phyloP scores from a whole-genome alignment of 305 asterid genomes.

The Plantago coronopus region DNA sequence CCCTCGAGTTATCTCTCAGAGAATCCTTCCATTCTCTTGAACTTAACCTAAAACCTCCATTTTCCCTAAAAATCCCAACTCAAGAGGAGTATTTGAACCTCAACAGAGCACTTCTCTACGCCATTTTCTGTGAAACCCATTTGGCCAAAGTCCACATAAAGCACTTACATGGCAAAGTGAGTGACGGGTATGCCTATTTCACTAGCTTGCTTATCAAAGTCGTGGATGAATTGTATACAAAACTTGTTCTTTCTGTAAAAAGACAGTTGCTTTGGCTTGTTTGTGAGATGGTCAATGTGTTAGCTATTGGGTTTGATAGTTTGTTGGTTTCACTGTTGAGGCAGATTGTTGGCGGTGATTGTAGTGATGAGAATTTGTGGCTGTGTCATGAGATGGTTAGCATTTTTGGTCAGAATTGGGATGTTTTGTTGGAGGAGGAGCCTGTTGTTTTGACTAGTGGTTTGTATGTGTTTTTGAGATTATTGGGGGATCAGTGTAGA shows the following conservation, averaged over 20 bases:
- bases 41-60: slow-evolving; percentile 64
- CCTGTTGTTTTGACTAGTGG: slow-evolving; percentile 62
- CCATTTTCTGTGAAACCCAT: slow-evolving; percentile 49
- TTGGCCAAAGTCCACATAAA: slow-evolving; percentile 53
- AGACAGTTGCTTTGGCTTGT: slow-evolving; percentile 58
- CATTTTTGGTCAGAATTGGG: slow-evolving; percentile 53
- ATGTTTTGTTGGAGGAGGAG: slow-evolving; percentile 50
- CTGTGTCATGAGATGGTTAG: slow-evolving; percentile 65
- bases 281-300: slow-evolving; percentile 51
- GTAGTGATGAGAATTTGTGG: slow-evolving; percentile 67
- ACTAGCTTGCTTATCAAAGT: slow-evolving; percentile 48
- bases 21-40: slow-evolving; percentile 51
- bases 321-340: slow-evolving; percentile 69
- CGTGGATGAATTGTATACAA: slow-evolving; percentile 49
- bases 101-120: slow-evolving; percentile 64
- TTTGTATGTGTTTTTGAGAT: slow-evolving; percentile 69
- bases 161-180: slow-evolving; percentile 59
- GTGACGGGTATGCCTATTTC: slow-evolving; percentile 66
- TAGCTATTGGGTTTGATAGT: slow-evolving; percentile 64
- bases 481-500: slow-evolving; percentile 72
- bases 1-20: slow-evolving; percentile 50
- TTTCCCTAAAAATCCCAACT: slow-evolving; percentile 53
- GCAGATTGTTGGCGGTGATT: slow-evolving; percentile 76
- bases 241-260: slow-evolving; percentile 46
- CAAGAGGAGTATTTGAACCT: slow-evolving; percentile 48